These are phyloP conservation scores for Fusarium odoratissimum DNA, from an alignment of 2,329 filamentous ascomycete species.

Conservation along the genomic window DNA sequence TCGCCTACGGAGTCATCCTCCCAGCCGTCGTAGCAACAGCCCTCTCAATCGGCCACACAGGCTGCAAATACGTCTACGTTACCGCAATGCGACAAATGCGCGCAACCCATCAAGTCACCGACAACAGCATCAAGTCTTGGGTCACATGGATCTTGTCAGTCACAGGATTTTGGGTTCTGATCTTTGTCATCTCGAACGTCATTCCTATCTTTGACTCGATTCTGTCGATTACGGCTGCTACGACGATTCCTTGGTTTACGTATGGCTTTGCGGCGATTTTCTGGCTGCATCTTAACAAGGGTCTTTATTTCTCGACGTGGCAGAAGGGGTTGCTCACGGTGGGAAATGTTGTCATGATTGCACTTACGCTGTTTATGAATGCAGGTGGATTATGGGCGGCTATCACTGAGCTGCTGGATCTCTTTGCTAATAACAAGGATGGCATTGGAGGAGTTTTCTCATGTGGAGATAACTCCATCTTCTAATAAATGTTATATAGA, in stretches of 20 bases:
- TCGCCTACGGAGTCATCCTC: conserved; percentile 44
- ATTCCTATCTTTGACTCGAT: conserved; percentile 48
- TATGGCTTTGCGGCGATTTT: conserved; percentile 42
- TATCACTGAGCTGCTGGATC: conserved; percentile 38
- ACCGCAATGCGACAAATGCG: conserved; percentile 32
- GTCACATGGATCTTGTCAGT: conserved; percentile 41
- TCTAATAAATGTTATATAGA: background rate
- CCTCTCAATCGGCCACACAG: conserved; percentile 42
- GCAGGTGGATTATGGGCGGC: conserved; percentile 42
- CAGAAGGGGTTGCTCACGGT: conserved; percentile 32
- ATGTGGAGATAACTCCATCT: conserved; percentile 38
- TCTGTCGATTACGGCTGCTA: conserved; percentile 42
- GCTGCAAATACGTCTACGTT: conserved; percentile 44
- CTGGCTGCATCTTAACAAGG: conserved; percentile 42
- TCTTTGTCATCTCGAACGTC: conserved; percentile 44
- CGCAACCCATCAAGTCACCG: conserved; percentile 32
- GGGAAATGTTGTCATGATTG: conserved; percentile 37
- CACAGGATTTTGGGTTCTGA: conserved; percentile 39
- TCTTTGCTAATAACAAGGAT: conserved; percentile 25
- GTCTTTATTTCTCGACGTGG: conserved; percentile 31
- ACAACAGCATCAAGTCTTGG: conserved; percentile 44
- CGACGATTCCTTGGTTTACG: conserved; percentile 44
- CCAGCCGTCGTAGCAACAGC: conserved; percentile 42
- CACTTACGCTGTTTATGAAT: conserved; percentile 40
- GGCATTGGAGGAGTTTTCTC: conserved; percentile 38